These are phyloP conservation scores for Fusarium palustre DNA, from an alignment of 2,329 filamentous ascomycete species.

Conservation along the genomic window DNA sequence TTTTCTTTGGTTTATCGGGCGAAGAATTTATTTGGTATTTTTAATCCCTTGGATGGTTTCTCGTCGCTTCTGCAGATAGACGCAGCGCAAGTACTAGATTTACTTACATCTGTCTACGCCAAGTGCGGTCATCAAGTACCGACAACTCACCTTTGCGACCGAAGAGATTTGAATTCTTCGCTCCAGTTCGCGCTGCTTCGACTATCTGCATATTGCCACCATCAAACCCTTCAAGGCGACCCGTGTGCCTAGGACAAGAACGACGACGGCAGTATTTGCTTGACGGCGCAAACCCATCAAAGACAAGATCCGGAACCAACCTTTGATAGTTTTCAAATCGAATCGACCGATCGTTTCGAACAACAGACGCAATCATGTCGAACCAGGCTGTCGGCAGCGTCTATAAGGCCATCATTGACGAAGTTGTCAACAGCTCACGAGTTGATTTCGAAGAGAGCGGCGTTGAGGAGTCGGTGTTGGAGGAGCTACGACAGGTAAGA, in stretches of 20 bases:
- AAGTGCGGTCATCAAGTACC: constrained; percentile 25
- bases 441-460: constrained; percentile 98
- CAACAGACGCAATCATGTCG: constrained; percentile 60
- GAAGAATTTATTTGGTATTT: background rate
- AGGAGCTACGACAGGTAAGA: constrained; percentile 89
- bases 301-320: background rate
- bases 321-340: constrained; percentile 3
- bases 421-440: constrained; percentile 91
- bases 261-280: constrained; percentile 3
- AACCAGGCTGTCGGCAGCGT: constrained; percentile 76
- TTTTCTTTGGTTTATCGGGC: background rate
- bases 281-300: constrained; percentile 17
- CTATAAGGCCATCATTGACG: constrained; percentile 81
- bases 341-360: constrained; percentile 4
- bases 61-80: constrained; percentile 6
- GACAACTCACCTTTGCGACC: constrained; percentile 3
- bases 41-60: constrained; percentile 12
- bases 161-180: background rate
- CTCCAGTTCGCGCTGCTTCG: background rate
- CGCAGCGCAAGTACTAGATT: constrained; percentile 31
- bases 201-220: background rate
- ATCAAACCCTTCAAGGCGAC: background rate
- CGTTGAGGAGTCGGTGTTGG: constrained; percentile 85
- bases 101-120: constrained; percentile 23
- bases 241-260: background rate